Conservation (phyloP, 2,329 filamentous ascomycete genomes). For the Fusarium sp. region DNA sequence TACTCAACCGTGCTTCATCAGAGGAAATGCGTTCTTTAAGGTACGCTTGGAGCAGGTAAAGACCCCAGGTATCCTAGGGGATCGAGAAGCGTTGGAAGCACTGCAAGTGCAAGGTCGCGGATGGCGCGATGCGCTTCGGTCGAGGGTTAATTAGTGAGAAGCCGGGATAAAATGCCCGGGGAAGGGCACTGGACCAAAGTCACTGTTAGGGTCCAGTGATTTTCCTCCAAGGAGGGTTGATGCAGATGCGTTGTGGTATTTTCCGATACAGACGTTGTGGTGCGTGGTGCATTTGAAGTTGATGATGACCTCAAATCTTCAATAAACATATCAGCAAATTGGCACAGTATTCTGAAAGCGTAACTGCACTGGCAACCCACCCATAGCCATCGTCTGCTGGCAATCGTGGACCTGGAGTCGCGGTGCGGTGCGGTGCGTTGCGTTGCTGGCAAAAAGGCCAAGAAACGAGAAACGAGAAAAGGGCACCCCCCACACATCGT, state of each 20-base stretch:
- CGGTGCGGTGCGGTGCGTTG: conserved; percentile 12
- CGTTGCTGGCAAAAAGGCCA: conserved; percentile 43
- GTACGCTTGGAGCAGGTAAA: conserved; percentile 33
- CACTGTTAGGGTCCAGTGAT: conserved; percentile 9
- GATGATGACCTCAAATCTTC: conserved; percentile 27
- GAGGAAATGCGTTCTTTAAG: not conserved
- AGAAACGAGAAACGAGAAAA: conserved; percentile 43
- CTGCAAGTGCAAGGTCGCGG: conserved; percentile 25
- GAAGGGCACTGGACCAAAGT: conserved; percentile 8
- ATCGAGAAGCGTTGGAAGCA: conserved; percentile 30
- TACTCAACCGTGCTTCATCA: conserved; percentile 31
- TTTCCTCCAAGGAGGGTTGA: not conserved
- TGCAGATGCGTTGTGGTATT: not conserved
- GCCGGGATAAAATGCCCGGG: conserved; percentile 21
- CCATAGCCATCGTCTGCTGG: conserved; percentile 28
- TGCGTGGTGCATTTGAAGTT: not conserved
- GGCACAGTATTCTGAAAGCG: conserved; percentile 42
- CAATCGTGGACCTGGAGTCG: conserved; percentile 33
- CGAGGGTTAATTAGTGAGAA: conserved; percentile 37
- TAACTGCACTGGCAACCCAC: conserved; percentile 49
- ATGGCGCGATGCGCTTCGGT: conserved; percentile 45
- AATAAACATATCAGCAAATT: conserved; percentile 18
- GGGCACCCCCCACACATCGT: conserved; percentile 48
- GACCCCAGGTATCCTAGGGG: conserved; percentile 28
- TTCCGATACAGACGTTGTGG: not conserved